Evolutionary conservation across 371 early-diverging fungal species (phyloP), one percentile per base, ranked within the genome.

Genomic region (Apophysomyces elegans): DNA sequence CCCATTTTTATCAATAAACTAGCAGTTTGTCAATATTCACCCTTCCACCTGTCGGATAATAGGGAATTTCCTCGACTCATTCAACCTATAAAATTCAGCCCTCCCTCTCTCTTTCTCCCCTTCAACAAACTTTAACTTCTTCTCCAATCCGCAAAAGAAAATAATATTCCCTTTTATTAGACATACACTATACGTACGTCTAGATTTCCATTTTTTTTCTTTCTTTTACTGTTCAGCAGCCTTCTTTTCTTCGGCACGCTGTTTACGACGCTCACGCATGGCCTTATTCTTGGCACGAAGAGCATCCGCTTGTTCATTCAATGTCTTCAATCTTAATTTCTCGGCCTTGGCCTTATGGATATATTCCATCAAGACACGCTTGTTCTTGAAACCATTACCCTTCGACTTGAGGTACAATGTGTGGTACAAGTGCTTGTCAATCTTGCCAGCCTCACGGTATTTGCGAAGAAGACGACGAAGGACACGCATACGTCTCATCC

Each of bases 351-450:
- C 98, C 92, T 98, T 99, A 90, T 96, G 95, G 86, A 99, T 99
- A 90, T 92, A 91, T 88, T 99, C 99, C 94, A 97, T 97, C 73
- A 99, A 85, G 76, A 97, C 97, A 80, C 97, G 96, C 93, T 97
- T 97, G 97, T 97, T 99, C 96, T 99, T 99, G 93, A 99, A 99
- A 71, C 96, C 95, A 88, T 99, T 99, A 94, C 99, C 99, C 96
- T 99, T 99, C 73, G 96, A 86, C 91, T 99, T 98, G 77, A 96
- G 81, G 93, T 99, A 99, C 63, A 98, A 91, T 72, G 83, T 84
- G 87, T 96, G 97, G 93, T 99, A 98, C 71, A 99, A 86, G 90
- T 97, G 98, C 83, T 93, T 89, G 90, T 99, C 95, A 80, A 99
- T 98, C 90, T 99, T 97, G 76, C 95, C 95, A 68, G 93, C 84